Evolutionary conservation across 2,329 filamentous ascomycete genomes (phyloP).

Genomic region (Pseudogymnoascus sp.): DNA sequence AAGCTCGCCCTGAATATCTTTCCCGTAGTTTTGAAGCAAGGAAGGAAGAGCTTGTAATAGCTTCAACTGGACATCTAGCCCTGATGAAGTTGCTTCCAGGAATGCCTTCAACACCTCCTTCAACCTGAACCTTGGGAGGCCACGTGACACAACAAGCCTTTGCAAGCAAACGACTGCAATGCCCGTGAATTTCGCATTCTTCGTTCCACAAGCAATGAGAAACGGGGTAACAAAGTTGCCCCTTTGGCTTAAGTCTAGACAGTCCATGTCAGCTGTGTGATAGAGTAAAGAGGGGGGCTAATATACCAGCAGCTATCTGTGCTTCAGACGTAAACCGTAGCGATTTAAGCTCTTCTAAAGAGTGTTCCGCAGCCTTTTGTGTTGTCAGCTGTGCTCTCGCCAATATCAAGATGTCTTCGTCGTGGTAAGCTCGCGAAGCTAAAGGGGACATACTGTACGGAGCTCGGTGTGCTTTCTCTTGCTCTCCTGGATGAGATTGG

Average conservation of each 20-base stretch:
- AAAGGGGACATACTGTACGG: slow-evolving; percentile 53
- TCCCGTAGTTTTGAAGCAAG: slow-evolving; percentile 80
- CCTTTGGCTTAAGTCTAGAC: slow-evolving; percentile 69
- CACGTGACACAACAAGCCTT: slow-evolving; percentile 73
- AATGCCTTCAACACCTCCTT: slow-evolving; percentile 83
- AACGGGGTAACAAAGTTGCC: slow-evolving; percentile 87
- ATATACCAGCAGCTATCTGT: slow-evolving; percentile 31
- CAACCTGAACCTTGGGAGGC: slow-evolving; percentile 69
- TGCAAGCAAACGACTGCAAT: slow-evolving; percentile 87
- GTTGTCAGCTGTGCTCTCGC: slow-evolving; percentile 16
- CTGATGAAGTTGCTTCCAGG: slow-evolving; percentile 71
- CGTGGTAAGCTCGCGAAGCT: background rate
- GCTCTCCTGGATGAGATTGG: slow-evolving; percentile 88
- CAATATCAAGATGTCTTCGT: background rate
- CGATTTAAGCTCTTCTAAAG: slow-evolving; percentile 77
- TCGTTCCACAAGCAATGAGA: slow-evolving; percentile 82
- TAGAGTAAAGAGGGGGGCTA: slow-evolving; percentile 10
- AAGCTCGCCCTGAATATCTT: slow-evolving; percentile 70
- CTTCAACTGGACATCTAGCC: slow-evolving; percentile 87
- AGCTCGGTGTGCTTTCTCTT: slow-evolving; percentile 91
- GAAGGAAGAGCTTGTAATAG: slow-evolving; percentile 88
- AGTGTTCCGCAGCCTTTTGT: slow-evolving; percentile 78
- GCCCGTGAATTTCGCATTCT: slow-evolving; percentile 80
- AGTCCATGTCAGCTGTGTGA: slow-evolving; percentile 2
- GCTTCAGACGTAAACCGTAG: slow-evolving; percentile 68